phyloP scores from a whole-genome alignment of 768 basidiomycete species.

The Lactarius hengduanensis region DNA sequence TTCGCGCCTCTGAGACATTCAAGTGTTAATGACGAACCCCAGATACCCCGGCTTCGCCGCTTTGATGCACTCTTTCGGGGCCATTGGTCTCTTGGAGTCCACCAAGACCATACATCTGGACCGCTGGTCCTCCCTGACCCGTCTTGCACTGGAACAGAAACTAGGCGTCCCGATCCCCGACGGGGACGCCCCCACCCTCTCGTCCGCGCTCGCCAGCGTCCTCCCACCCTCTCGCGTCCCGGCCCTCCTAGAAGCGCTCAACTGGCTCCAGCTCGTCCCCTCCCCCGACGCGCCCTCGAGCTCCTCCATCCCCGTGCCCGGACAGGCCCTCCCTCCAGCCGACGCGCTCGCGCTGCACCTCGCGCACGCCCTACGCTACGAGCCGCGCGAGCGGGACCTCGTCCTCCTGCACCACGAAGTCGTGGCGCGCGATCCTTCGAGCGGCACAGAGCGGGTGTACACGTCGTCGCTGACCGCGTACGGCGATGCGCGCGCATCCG shows the following conservation, averaged over 20 bases:
- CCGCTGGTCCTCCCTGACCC: slow-evolving; percentile 41
- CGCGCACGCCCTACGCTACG: slow-evolving; percentile 67
- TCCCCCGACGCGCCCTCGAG: slow-evolving; percentile 24
- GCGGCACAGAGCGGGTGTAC: slow-evolving; percentile 48
- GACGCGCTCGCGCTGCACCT: slow-evolving; percentile 76
- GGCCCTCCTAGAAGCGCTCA: slow-evolving; percentile 43
- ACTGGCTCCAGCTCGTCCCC: slow-evolving; percentile 46
- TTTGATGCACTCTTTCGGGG: slow-evolving; percentile 69
- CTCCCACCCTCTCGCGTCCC: slow-evolving; percentile 30
- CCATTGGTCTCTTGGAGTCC: slow-evolving; percentile 64
- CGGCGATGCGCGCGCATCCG: slow-evolving; percentile 58
- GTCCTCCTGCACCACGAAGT: slow-evolving; percentile 87
- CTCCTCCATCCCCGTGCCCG: slow-evolving; percentile 46
- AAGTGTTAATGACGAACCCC: slow-evolving; percentile 7
- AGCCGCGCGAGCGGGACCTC: slow-evolving; percentile 73
- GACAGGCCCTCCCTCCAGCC: slow-evolving; percentile 49
- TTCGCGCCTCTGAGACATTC: background rate
- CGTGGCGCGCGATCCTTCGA: slow-evolving; percentile 42
- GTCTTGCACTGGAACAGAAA: slow-evolving; percentile 36
- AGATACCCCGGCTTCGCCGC: slow-evolving; percentile 84
- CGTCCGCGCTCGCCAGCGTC: slow-evolving; percentile 36
- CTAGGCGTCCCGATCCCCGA: slow-evolving; percentile 33
- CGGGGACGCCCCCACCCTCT: slow-evolving; percentile 36
- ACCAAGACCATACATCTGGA: slow-evolving; percentile 38
- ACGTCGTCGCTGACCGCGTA: slow-evolving; percentile 66